Evolutionary conservation across 352 stramenopile species (phyloP).

Genomic region (Globisporangium sylvaticum): DNA sequence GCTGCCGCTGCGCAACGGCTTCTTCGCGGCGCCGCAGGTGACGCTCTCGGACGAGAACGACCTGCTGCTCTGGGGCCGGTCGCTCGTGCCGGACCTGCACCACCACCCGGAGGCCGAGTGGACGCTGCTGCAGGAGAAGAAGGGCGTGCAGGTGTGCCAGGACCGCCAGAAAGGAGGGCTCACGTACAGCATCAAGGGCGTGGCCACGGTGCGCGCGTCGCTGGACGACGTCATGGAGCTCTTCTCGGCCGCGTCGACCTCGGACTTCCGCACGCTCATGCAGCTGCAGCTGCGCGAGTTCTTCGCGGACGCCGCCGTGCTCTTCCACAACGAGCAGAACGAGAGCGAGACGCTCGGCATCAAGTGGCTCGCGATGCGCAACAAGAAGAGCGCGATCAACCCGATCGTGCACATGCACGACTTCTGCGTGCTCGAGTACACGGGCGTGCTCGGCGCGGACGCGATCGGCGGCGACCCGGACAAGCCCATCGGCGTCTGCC

Average conservation of each 20-base stretch:
- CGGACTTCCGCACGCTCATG: slow-evolving; percentile 68
- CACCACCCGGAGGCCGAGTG: slow-evolving; percentile 73
- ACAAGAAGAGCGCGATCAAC: slow-evolving; percentile 57
- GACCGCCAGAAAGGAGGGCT: slow-evolving; percentile 81
- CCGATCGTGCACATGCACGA: slow-evolving; percentile 45
- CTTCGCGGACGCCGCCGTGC: slow-evolving; percentile 65
- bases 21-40: slow-evolving; percentile 66
- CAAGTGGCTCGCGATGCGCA: slow-evolving; percentile 72
- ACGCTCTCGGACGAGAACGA: slow-evolving; percentile 60
- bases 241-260: slow-evolving; percentile 51
- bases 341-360: slow-evolving; percentile 74
- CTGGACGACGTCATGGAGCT: slow-evolving; percentile 82
- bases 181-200: slow-evolving; percentile 70
- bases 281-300: slow-evolving; percentile 70
- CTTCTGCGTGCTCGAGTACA: slow-evolving; percentile 79
- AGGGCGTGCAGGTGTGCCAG: slow-evolving; percentile 62
- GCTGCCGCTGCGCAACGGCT: slow-evolving; percentile 70
- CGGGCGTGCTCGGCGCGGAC: slow-evolving; percentile 54
- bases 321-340: slow-evolving; percentile 73
- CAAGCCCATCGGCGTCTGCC: slow-evolving; percentile 54
- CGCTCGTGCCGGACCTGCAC: slow-evolving; percentile 62
- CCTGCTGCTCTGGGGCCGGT: slow-evolving; percentile 69
- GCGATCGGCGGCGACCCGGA: slow-evolving; percentile 40
- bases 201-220: slow-evolving; percentile 48
- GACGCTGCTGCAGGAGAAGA: slow-evolving; percentile 72